Evolutionary conservation across 139 green algal genomes (phyloP).

Genomic region (Parachlorella kessleri): DNA sequence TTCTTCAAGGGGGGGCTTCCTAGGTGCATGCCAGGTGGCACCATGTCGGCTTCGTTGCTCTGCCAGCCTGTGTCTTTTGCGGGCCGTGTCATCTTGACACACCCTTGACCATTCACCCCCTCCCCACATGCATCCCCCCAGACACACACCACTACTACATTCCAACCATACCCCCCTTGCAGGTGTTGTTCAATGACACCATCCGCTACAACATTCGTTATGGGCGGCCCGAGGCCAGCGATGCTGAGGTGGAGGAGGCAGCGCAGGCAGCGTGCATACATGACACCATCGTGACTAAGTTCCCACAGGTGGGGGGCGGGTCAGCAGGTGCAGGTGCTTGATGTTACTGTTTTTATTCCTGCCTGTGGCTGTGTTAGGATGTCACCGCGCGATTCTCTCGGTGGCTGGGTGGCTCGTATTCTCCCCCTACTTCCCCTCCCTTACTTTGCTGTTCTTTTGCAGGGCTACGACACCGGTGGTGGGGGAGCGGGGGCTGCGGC

Average conservation of each 20-base stretch:
- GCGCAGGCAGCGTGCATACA: constrained; percentile 73
- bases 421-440: background rate
- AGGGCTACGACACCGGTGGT: constrained; percentile 47
- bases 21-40: too few relatives aligned
- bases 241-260: constrained; percentile 58
- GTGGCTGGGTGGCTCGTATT: background rate
- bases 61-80: too few relatives aligned
- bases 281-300: constrained; percentile 86
- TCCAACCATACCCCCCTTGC: background rate
- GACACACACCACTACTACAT: background rate
- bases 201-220: constrained; percentile 90
- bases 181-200: constrained; percentile 94
- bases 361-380: too few relatives aligned
- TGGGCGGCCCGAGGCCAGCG: constrained; percentile 38
- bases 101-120: too few relatives aligned
- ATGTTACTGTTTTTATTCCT: too few relatives aligned
- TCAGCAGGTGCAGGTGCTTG: background rate
- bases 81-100: too few relatives aligned
- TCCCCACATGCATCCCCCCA: too few relatives aligned
- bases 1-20: too few relatives aligned
- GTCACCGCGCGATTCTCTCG: too few relatives aligned
- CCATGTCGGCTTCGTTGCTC: too few relatives aligned
- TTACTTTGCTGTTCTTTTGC: too few relatives aligned
- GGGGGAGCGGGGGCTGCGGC: constrained; percentile 46
- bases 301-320: constrained; percentile 18